These are phyloP conservation scores for Daldinia caldariorum DNA, from an alignment of 495 filamentous ascomycete species.

Conservation along the genomic window DNA sequence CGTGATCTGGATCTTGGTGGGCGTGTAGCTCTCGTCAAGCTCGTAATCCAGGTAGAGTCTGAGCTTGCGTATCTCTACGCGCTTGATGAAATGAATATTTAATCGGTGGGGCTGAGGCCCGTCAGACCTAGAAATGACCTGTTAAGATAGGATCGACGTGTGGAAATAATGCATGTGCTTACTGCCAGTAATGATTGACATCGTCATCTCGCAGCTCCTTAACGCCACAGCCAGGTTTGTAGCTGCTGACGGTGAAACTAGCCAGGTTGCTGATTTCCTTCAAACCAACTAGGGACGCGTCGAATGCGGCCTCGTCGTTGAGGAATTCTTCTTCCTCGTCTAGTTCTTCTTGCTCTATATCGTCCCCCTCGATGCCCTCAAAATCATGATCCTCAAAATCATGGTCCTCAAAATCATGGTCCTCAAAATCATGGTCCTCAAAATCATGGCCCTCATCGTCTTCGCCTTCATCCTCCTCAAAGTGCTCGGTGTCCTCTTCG, in stretches of 20 bases:
- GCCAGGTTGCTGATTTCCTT: constrained; percentile 96
- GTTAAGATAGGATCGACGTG: constrained; percentile 19
- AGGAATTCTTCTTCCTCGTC: constrained; percentile 36
- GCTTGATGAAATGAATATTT: constrained; percentile 93
- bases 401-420: constrained; percentile 25
- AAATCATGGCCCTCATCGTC: constrained; percentile 11
- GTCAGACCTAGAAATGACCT: constrained; percentile 69
- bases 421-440: constrained; percentile 28
- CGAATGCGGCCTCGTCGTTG: constrained; percentile 49
- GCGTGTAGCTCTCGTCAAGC: constrained; percentile 95
- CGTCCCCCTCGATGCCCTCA: constrained; percentile 23
- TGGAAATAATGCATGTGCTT: constrained; percentile 37
- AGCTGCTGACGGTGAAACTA: constrained; percentile 89
- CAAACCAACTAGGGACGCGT: constrained; percentile 63
- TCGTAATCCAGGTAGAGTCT: constrained; percentile 91
- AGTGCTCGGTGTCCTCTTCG: constrained; percentile 12
- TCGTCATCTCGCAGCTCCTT: constrained; percentile 84
- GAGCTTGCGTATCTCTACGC: constrained; percentile 83
- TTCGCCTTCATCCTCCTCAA: constrained; percentile 25
- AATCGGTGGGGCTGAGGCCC: constrained; percentile 95
- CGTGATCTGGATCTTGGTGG: constrained; percentile 84
- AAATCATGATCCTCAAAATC: constrained; percentile 17
- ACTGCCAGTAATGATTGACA: constrained; percentile 88
- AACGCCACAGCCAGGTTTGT: constrained; percentile 91
- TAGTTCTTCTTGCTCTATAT: constrained; percentile 38